Evolutionary conservation across 371 early-diverging fungal genomes (phyloP), one percentile per base, ranked within the genome.

Genomic region (Mortierella sp.): DNA sequence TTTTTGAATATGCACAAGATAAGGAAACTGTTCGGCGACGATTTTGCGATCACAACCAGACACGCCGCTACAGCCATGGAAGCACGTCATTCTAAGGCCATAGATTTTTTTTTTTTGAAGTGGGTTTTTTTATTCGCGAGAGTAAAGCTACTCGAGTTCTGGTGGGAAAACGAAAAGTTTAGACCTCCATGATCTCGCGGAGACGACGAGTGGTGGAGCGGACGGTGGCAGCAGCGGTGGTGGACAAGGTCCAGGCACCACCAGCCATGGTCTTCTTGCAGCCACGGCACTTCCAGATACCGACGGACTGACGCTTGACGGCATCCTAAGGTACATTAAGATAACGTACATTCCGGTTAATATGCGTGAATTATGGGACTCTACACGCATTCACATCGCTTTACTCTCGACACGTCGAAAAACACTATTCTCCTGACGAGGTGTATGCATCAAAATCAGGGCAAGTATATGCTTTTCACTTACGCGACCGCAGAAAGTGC

Each of bases 201-300:
- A 95, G 95, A 95, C 98, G 98, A 88, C 98, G 96, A 81, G 97
- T 89, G 80, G 95, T 94, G 72, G 92, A 91, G 80, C 98, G 94
- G 73, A 93, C 92, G 60, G 96, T 92, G 71, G 93, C 88, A 67
- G 97, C 96, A 71, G 94, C 92, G 76, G 94, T 93, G 79, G 98
- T 97, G 59, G 90, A 92, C 71, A 98, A 92, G 57, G 95, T 94
- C 95, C 97, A 99, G 73, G 99, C 99, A 81, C 99, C 99, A 80
- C 99, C 99, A 72, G 99, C 99, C 83, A 99, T 85, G 79, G 85
- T 85, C 90, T 97, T 95, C 80, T 89, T 90, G 90, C 99, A 99
- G 61, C 94, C 95, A 83, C 90, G 92, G 92, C 99, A 99, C 86
- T 95, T 90, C 99, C 99, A 99, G 91, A 99, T 99, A 81, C 99